Percentiles rank a stretch among this genome's conserved stretches.
Conservation (phyloP, 371 early-diverging fungal genomes). For the Chytridium lagenaria region DNA sequence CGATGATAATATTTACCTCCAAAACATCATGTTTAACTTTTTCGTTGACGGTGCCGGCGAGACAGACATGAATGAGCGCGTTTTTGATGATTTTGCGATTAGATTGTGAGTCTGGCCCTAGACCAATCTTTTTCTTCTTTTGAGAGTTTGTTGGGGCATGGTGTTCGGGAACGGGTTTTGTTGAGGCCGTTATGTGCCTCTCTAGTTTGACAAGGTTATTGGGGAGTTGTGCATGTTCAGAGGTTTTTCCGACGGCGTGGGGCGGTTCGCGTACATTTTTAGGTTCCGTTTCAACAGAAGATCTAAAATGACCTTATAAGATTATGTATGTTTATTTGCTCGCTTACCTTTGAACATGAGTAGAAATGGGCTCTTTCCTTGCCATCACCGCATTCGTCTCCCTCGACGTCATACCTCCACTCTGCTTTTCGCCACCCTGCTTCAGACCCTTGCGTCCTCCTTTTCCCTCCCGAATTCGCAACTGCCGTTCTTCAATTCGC, state of each 20-base stretch:
- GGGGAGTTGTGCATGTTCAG: too few species aligned
- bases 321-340: too few species aligned
- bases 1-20: slow-evolving; percentile 40
- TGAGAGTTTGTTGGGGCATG: not conserved
- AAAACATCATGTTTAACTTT: slow-evolving; percentile 49
- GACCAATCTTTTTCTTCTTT: slow-evolving; percentile 8
- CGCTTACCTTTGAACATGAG: too few species aligned
- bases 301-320: too few species aligned
- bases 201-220: not conserved
- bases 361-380: too few species aligned
- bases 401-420: not conserved
- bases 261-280: too few species aligned
- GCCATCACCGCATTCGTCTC: too few species aligned
- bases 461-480: not conserved
- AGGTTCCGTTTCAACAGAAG: too few species aligned
- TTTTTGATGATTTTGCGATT: slow-evolving; percentile 53
- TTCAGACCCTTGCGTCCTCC: not conserved
- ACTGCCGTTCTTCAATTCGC: not conserved
- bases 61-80: slow-evolving; percentile 56
- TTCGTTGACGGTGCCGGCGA: slow-evolving; percentile 55
- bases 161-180: not conserved
- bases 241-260: too few species aligned
- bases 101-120: slow-evolving; percentile 31
- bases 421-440: not conserved
- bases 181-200: not conserved